Evolutionary conservation across 495 filamentous ascomycete genomes (phyloP).

Genomic region (Aspergillus olivimuriae): DNA sequence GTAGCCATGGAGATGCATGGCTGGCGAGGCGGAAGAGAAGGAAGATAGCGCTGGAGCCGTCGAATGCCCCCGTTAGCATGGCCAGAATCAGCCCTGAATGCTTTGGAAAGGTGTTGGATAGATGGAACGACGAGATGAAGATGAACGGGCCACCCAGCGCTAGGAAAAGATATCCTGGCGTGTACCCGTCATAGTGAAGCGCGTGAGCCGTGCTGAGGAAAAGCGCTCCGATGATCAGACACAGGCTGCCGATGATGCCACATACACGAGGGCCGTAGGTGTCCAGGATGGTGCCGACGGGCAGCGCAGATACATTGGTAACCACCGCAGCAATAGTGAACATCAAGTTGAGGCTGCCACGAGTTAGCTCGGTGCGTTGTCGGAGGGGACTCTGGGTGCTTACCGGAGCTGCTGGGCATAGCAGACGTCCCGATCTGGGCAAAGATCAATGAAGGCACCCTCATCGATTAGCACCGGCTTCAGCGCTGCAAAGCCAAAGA

Average conservation of each 20-base stretch:
- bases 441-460: conserved; percentile 63
- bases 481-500: conserved; percentile 75
- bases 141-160: conserved; percentile 84
- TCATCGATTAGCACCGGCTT: conserved; percentile 76
- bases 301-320: conserved; percentile 75
- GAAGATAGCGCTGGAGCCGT: conserved; percentile 83
- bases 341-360: conserved; percentile 77
- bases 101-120: conserved; percentile 87
- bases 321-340: conserved; percentile 88
- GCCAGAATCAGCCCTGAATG: conserved; percentile 81
- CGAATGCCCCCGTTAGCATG: conserved; percentile 81
- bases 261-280: conserved; percentile 72
- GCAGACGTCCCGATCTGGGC: conserved; percentile 63
- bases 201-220: conserved; percentile 62
- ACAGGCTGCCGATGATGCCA: conserved; percentile 64
- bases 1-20: conserved; percentile 48
- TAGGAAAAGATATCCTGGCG: conserved; percentile 73
- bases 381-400: too few species aligned
- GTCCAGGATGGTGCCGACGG: conserved; percentile 81
- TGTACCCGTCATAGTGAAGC: conserved; percentile 64
- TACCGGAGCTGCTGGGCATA: conserved; percentile 70
- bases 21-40: conserved; percentile 77
- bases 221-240: conserved; percentile 61
- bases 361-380: too few species aligned
- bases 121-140: conserved; percentile 85